Conservation (phyloP, 2,329 filamentous ascomycete genomes). For the Ceratocystis cacaofunesta region DNA sequence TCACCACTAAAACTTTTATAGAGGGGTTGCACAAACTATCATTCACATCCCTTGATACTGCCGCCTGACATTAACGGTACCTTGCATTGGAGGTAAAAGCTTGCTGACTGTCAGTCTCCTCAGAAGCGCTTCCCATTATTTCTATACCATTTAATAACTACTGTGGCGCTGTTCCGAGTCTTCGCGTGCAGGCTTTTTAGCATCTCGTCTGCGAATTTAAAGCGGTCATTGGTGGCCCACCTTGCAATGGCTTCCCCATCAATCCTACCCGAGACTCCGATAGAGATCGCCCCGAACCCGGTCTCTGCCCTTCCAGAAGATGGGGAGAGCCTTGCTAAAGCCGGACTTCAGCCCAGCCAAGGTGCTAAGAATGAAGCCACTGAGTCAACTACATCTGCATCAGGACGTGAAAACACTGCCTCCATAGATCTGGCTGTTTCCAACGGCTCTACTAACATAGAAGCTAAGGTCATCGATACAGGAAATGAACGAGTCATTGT, state of each 20-base stretch:
- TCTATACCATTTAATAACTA: not conserved
- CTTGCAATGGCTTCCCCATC: not conserved
- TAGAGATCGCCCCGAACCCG: not conserved
- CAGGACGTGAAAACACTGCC: not conserved
- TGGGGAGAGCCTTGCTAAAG: not conserved
- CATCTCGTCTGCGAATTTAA: not conserved
- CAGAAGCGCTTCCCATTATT: not conserved
- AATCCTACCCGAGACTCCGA: not conserved
- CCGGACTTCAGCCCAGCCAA: not conserved
- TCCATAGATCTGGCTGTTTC: not conserved
- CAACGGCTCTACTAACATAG: constrained; percentile 13
- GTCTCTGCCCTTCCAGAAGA: not conserved
- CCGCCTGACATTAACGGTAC: too few species aligned
- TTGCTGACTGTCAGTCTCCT: too few species aligned
- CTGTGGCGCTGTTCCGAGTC: not conserved
- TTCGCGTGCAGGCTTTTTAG: not conserved
- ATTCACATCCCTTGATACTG: too few species aligned
- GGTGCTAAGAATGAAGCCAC: not conserved
- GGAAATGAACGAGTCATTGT: constrained; percentile 14
- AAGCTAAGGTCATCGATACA: constrained; percentile 8
- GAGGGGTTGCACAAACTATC: constrained; percentile 7
- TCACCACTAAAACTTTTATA: constrained; percentile 22
- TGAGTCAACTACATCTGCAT: not conserved
- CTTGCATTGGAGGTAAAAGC: too few species aligned
- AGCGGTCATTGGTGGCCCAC: not conserved